Evolutionary conservation across 371 early-diverging fungal genomes (phyloP).

Genomic region (Mucor saturninus): DNA sequence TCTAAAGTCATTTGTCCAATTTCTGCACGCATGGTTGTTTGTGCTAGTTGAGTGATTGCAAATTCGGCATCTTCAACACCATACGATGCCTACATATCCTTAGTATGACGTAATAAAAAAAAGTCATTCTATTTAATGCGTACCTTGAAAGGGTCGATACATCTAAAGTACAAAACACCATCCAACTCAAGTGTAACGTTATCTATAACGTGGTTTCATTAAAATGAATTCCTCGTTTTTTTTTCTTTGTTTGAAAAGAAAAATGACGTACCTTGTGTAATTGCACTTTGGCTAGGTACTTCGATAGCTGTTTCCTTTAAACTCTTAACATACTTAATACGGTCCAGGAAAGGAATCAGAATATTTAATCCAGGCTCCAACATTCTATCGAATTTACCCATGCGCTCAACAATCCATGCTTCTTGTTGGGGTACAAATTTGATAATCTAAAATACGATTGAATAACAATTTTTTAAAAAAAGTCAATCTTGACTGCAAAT

Average conservation of each 20-base stretch:
- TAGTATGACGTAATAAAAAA: not conserved
- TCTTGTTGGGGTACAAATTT: slow-evolving; percentile 99
- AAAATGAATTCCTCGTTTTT: not conserved
- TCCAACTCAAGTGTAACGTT: slow-evolving; percentile 96
- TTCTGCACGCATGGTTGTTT: slow-evolving; percentile 98
- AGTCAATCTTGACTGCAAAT: not conserved
- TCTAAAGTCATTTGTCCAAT: slow-evolving; percentile 98
- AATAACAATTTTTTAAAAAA: not conserved
- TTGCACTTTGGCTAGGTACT: slow-evolving; percentile 93
- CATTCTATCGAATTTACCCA: slow-evolving; percentile 85
- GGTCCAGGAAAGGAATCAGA: slow-evolving; percentile 87
- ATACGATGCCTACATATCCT: slow-evolving; percentile 78
- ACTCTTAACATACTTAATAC: slow-evolving; percentile 89
- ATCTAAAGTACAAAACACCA: slow-evolving; percentile 94
- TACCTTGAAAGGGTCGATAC: slow-evolving; percentile 93
- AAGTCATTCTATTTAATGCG: not conserved
- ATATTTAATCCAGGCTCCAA: slow-evolving; percentile 93
- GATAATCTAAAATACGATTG: slow-evolving; percentile 59
- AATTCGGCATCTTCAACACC: slow-evolving; percentile 96
- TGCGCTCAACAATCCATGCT: slow-evolving; percentile 92
- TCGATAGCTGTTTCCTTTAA: slow-evolving; percentile 96
- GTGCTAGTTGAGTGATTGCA: slow-evolving; percentile 95
- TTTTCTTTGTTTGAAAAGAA: not conserved
- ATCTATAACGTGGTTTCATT: slow-evolving; percentile 54
- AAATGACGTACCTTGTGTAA: slow-evolving; percentile 75